Evolutionary conservation across 2,329 filamentous ascomycete genomes (phyloP), one percentile per base, ranked within the genome.

Genomic region (Neofusicoccum kwambonambiense): DNA sequence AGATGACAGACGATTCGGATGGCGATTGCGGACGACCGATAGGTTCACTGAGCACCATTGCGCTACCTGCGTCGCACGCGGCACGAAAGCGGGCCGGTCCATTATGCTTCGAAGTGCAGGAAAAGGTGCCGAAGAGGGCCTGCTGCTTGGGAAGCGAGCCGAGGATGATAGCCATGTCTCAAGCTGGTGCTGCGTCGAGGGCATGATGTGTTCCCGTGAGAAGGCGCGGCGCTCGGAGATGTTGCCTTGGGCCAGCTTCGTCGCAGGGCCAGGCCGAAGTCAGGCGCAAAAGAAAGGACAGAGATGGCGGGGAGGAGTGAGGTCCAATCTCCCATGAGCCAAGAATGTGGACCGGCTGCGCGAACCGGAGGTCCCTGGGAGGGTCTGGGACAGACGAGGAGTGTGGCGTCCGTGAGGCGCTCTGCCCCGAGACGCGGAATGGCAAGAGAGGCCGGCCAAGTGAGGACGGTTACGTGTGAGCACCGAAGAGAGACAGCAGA

Each of bases 161-260:
- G 47, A 54, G 19, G 49, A n/a, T 17, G 17, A 39, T 54, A 37
- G 61, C 31, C 61, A 45, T 64, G 61, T 63, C 51, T 63, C 61
- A 54, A 45, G 31, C 27, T 22, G 34, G 49, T 63, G 61, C 44
- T 56, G 39, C 31, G 39, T 31, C n/a, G 17, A 56, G 61, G 27
- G 37, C 19, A 31, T 64, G 49, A 64, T 47, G 61, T n/a, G 22
- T 13, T 47, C 61, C 51, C 41, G 50, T 64, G 61, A 47, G 27
- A n/a, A 41, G 35, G 11, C 51, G 17, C 39, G 12, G 22, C 34
- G 15, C 19, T 2, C 37, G 51, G 35, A 41, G 17, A 22, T 22
- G 7, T 27, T 11, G 34, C 35, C 37, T 37, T 13, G 35, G 17
- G 51, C 34, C 13, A 22, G 37, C 7, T 13, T 35, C 8, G 15